These are phyloP conservation scores for Phytophthora palmivora DNA, from an alignment of 352 stramenopile genomes.

Conservation along the genomic window DNA sequence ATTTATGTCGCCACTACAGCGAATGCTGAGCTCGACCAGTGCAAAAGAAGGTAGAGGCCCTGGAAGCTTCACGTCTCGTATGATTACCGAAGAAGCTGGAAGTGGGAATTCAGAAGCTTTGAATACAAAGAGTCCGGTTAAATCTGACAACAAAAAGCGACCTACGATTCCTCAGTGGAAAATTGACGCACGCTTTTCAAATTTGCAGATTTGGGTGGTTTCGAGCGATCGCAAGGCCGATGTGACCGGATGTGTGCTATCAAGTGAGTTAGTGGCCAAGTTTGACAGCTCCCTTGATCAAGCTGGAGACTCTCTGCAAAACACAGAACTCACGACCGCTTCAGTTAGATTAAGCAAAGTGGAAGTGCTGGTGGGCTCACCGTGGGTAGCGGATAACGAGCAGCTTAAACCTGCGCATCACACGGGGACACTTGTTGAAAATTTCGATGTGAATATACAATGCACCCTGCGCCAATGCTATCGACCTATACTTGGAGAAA, in stretches of 20 bases:
- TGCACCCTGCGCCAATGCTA: slow-evolving; percentile 39
- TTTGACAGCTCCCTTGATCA: slow-evolving; percentile 34
- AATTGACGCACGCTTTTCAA: slow-evolving; percentile 50
- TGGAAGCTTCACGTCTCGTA: slow-evolving; percentile 36
- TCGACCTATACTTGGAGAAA: slow-evolving; percentile 22
- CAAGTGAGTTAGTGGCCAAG: slow-evolving; percentile 34
- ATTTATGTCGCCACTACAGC: slow-evolving; percentile 54
- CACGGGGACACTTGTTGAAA: slow-evolving; percentile 56
- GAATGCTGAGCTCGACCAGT: slow-evolving; percentile 46
- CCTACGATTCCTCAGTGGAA: slow-evolving; percentile 42
- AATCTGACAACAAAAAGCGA: slow-evolving; percentile 13
- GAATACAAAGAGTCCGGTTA: slow-evolving; percentile 9
- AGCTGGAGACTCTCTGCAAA: slow-evolving; percentile 8
- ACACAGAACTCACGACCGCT: slow-evolving; percentile 34
- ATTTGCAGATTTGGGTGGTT: slow-evolving; percentile 73
- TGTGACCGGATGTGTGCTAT: slow-evolving; percentile 61
- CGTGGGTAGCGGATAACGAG: slow-evolving; percentile 9
- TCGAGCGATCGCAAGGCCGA: slow-evolving; percentile 70
- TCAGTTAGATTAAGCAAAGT: slow-evolving; percentile 44
- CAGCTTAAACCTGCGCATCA: slow-evolving; percentile 33
- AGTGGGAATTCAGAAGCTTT: slow-evolving; percentile 14
- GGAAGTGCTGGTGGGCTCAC: slow-evolving; percentile 46
- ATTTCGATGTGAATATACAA: slow-evolving; percentile 48
- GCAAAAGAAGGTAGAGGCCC: slow-evolving; percentile 33
- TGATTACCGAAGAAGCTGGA: slow-evolving; percentile 38